These are phyloP conservation scores for Cordyceps cateniannulata DNA, from an alignment of 2,329 filamentous ascomycete genomes.

Conservation along the genomic window DNA sequence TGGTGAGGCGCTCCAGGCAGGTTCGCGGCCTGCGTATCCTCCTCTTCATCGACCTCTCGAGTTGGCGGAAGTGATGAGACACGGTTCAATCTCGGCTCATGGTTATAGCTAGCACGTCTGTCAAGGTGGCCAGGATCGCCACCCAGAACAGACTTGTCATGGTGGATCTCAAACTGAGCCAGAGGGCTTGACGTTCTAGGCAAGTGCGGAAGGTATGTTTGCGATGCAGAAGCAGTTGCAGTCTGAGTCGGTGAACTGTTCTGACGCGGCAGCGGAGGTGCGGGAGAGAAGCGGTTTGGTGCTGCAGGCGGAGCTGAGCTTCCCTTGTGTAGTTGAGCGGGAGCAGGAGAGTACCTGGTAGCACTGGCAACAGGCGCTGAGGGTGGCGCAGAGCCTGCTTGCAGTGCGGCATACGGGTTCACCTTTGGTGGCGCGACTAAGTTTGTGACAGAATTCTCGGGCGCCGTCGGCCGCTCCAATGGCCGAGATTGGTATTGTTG, in stretches of 20 bases:
- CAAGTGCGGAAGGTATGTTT: slow-evolving; percentile 48
- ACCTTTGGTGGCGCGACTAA: slow-evolving; percentile 47
- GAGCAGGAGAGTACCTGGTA: slow-evolving; percentile 58
- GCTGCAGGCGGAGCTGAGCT: slow-evolving; percentile 35
- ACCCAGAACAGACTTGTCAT: slow-evolving; percentile 29
- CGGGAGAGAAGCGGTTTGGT: slow-evolving; percentile 48
- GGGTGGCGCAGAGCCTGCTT: slow-evolving; percentile 26
- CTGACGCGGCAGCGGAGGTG: slow-evolving; percentile 34
- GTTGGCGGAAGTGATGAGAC: slow-evolving; percentile 55
- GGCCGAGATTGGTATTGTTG: slow-evolving; percentile 3
- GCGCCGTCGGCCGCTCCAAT: slow-evolving; percentile 24
- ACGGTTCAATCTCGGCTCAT: slow-evolving; percentile 48
- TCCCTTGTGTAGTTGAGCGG: slow-evolving; percentile 31
- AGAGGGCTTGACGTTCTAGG: slow-evolving; percentile 61
- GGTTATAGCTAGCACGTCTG: slow-evolving; percentile 45
- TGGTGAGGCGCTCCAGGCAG: slow-evolving; percentile 20
- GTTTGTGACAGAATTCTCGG: slow-evolving; percentile 28
- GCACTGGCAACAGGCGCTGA: slow-evolving; percentile 29
- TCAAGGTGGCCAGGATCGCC: slow-evolving; percentile 36
- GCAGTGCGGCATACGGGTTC: slow-evolving; percentile 47
- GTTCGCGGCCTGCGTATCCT: slow-evolving; percentile 31
- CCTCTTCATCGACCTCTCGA: slow-evolving; percentile 56
- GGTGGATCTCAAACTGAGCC: slow-evolving; percentile 54
- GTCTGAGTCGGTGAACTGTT: slow-evolving; percentile 36
- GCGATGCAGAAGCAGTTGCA: slow-evolving; percentile 29